Percentiles rank a stretch among this genome's conserved stretches.
These are phyloP conservation scores for Aaosphaeria arxii DNA, from an alignment of 2,329 filamentous ascomycete species.

Conservation along the genomic window DNA sequence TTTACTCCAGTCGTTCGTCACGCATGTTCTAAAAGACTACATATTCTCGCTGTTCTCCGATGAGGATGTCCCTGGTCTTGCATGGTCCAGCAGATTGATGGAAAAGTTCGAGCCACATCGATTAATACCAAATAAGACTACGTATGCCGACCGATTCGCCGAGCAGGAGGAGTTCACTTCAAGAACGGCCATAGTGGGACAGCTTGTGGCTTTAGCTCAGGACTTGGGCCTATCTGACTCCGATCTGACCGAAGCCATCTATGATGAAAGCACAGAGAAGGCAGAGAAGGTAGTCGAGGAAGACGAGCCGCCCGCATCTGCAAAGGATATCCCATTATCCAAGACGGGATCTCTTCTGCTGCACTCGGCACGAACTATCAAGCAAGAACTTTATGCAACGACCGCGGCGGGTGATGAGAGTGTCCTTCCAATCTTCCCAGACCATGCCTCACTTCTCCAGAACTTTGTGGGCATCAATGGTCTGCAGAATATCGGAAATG, in stretches of 20 bases:
- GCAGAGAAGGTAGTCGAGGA: slow-evolving; percentile 47
- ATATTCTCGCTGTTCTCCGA: slow-evolving; percentile 51
- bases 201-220: slow-evolving; percentile 66
- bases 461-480: slow-evolving; percentile 48
- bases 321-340: slow-evolving; percentile 55
- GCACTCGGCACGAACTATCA: slow-evolving; percentile 51
- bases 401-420: slow-evolving; percentile 32
- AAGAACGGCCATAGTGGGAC: slow-evolving; percentile 66
- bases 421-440: slow-evolving; percentile 50
- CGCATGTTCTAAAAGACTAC: slow-evolving; percentile 72
- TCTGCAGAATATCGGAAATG: slow-evolving; percentile 33
- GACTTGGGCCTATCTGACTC: slow-evolving; percentile 51
- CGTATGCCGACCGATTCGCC: slow-evolving; percentile 62
- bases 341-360: slow-evolving; percentile 55
- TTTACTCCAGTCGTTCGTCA: slow-evolving; percentile 73
- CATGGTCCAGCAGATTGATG: slow-evolving; percentile 57
- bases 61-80: slow-evolving; percentile 48
- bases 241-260: slow-evolving; percentile 46
- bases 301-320: slow-evolving; percentile 52
- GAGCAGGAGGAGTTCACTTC: slow-evolving; percentile 60
- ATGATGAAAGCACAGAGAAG: slow-evolving; percentile 39
- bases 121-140: slow-evolving; percentile 60
- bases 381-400: slow-evolving; percentile 48
- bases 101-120: slow-evolving; percentile 67
- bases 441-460: slow-evolving; percentile 49